These are phyloP conservation scores for Paxillus ammoniavirescens DNA, from an alignment of 768 basidiomycete genomes.

Conservation along the genomic window DNA sequence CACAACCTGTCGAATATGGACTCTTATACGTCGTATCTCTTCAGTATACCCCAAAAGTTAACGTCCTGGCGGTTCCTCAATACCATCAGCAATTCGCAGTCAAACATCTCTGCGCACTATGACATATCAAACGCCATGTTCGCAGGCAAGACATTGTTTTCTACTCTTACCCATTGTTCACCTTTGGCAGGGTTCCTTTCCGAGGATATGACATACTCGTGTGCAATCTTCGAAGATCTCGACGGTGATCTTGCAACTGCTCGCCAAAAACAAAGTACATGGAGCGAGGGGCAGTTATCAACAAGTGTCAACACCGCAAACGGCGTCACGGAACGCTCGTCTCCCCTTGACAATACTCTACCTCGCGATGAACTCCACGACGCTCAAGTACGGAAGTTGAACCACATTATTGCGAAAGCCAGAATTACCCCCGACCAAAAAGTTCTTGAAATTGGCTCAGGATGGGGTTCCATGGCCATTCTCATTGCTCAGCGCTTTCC, in stretches of 20 bases:
- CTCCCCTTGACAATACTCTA: background rate
- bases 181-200: constrained; percentile 49
- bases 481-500: constrained; percentile 53
- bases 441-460: constrained; percentile 74
- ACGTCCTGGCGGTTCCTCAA: constrained; percentile 64
- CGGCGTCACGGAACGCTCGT: background rate
- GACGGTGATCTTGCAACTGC: constrained; percentile 47
- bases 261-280: background rate
- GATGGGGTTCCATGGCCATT: constrained; percentile 76
- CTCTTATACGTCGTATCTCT: constrained; percentile 50
- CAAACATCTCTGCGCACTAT: constrained; percentile 75
- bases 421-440: constrained; percentile 55
- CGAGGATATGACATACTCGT: constrained; percentile 76
- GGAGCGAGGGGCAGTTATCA: background rate
- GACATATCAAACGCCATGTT: constrained; percentile 81
- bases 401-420: constrained; percentile 63
- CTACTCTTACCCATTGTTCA: background rate
- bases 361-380: constrained; percentile 35
- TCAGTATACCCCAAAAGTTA: constrained; percentile 51
- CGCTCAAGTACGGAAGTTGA: constrained; percentile 61
- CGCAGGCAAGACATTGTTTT: constrained; percentile 36
- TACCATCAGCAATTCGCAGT: constrained; percentile 60
- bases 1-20: constrained; percentile 48
- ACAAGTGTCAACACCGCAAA: background rate
- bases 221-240: constrained; percentile 64